Evolutionary conservation across 345 rosid genomes (phyloP).

Genomic region (Iberis pinnata): DNA sequence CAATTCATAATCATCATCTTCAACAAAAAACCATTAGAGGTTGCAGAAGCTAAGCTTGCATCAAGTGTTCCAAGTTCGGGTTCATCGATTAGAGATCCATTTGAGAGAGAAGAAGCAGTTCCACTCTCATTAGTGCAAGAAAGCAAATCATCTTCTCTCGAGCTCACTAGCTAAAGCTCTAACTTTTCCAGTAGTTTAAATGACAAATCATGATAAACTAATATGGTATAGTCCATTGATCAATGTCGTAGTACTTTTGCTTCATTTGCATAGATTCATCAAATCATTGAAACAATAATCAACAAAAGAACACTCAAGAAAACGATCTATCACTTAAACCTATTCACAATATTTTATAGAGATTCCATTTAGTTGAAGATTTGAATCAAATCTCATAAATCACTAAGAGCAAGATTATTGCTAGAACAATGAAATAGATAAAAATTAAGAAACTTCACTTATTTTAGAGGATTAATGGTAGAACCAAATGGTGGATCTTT

Average conservation of each 20-base stretch:
- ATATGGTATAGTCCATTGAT: constrained; percentile 35
- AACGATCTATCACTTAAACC: neutral
- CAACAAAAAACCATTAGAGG: constrained; percentile 37
- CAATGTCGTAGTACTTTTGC: constrained; percentile 37
- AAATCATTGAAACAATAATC: neutral
- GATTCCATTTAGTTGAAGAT: neutral
- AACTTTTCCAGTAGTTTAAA: constrained; percentile 33
- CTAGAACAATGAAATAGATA: no score
- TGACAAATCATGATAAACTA: constrained; percentile 29
- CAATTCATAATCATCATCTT: constrained; percentile 59
- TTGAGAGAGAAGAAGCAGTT: constrained; percentile 24
- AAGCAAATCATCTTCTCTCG: constrained; percentile 54
- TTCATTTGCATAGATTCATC: constrained; percentile 32
- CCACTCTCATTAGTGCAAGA: constrained; percentile 38
- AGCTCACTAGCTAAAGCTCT: constrained; percentile 48
- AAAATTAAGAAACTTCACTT: no score
- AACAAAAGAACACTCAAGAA: neutral
- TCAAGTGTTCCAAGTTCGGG: constrained; percentile 35
- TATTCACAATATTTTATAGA: no score
- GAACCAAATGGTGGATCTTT: no score
- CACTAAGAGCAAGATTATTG: no score
- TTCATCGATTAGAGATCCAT: constrained; percentile 26
- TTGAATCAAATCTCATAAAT: neutral
- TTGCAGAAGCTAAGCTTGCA: constrained; percentile 36
- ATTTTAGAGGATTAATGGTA: no score